Percentiles rank a stretch among this genome's conserved stretches.
phyloP scores from a whole-genome alignment of 2,329 filamentous ascomycete genomes.

The Chaetomium strumarium region DNA sequence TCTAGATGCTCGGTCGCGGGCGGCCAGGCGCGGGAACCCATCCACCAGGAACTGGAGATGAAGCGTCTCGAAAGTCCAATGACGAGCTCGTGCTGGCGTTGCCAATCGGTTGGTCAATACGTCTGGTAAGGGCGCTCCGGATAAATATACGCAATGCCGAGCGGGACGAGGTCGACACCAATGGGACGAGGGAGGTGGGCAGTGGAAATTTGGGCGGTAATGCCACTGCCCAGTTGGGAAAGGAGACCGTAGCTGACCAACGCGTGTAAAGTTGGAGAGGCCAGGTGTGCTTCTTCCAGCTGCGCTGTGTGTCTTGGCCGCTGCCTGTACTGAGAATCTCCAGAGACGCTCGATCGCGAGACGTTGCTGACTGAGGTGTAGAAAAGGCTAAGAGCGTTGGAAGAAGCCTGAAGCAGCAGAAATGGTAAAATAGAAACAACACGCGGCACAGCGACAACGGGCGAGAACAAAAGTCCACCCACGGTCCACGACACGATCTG shows the following conservation, averaged over 20 bases:
- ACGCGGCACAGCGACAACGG: slow-evolving; percentile 12
- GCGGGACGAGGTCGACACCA: slow-evolving; percentile 20
- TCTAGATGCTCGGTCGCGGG: neutral
- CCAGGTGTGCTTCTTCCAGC: neutral
- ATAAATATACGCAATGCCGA: slow-evolving; percentile 26
- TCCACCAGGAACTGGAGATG: slow-evolving; percentile 1
- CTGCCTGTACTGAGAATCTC: neutral
- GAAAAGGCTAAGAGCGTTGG: neutral
- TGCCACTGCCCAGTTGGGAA: slow-evolving; percentile 21
- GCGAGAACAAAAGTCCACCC: slow-evolving; percentile 14
- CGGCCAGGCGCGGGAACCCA: neutral
- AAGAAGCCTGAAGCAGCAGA: slow-evolving; percentile 1
- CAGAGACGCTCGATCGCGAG: neutral
- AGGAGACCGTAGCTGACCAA: slow-evolving; percentile 3
- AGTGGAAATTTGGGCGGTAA: slow-evolving; percentile 24
- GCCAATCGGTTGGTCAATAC: slow-evolving; percentile 21
- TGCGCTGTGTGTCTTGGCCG: neutral
- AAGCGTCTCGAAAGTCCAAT: neutral
- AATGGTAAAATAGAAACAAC: slow-evolving; percentile 18
- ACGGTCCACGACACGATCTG: slow-evolving; percentile 7
- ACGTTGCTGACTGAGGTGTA: neutral
- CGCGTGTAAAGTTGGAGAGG: neutral
- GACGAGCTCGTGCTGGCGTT: slow-evolving; percentile 5
- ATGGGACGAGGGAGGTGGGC: slow-evolving; percentile 20
- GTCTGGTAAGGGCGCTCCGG: slow-evolving; percentile 22